Percentiles rank a stretch among this genome's conserved stretches.
Conservation (phyloP, 495 filamentous ascomycete genomes). For the Lasiosphaeriaceae sp. region DNA sequence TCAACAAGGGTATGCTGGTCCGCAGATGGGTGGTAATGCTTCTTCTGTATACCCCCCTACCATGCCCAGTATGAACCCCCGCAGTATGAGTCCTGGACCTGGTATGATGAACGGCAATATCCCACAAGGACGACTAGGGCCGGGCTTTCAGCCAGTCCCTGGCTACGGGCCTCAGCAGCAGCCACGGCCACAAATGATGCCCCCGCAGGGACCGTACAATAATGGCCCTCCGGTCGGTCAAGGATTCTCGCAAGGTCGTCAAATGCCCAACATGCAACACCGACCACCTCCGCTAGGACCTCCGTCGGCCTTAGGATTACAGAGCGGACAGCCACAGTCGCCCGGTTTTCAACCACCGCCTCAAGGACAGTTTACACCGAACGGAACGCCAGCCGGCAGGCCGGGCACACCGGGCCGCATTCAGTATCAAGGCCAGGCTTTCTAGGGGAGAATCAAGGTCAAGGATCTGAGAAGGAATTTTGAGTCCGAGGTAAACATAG, state of each 20-base stretch:
- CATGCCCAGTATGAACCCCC: slow-evolving; percentile 13
- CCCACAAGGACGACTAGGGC: neutral
- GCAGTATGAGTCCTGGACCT: slow-evolving; percentile 17
- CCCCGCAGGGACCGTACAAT: slow-evolving; percentile 11
- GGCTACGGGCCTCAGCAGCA: slow-evolving; percentile 12
- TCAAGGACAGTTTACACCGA: slow-evolving; percentile 27
- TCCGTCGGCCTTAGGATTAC: slow-evolving; percentile 20
- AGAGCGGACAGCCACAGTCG: slow-evolving; percentile 24
- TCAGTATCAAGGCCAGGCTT: slow-evolving; percentile 38
- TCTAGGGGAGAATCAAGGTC: slow-evolving; percentile 25
- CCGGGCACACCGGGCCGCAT: slow-evolving; percentile 27
- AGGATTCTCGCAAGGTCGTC: slow-evolving; percentile 8
- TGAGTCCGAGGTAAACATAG: slow-evolving; percentile 2
- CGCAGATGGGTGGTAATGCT: slow-evolving; percentile 16
- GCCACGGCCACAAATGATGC: slow-evolving; percentile 17
- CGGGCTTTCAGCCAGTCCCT: slow-evolving; percentile 11
- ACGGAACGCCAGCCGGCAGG: slow-evolving; percentile 18
- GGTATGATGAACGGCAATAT: slow-evolving; percentile 14
- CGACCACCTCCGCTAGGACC: slow-evolving; percentile 14
- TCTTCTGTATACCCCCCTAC: slow-evolving; percentile 28
- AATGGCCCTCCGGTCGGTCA: slow-evolving; percentile 4
- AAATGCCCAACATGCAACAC: slow-evolving; percentile 19
- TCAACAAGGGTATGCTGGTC: slow-evolving; percentile 17
- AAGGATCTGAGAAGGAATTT: slow-evolving; percentile 15
- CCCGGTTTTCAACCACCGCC: slow-evolving; percentile 26